Evolutionary conservation across 2,329 filamentous ascomycete genomes (phyloP).

Genomic region (Alternaria sp.): DNA sequence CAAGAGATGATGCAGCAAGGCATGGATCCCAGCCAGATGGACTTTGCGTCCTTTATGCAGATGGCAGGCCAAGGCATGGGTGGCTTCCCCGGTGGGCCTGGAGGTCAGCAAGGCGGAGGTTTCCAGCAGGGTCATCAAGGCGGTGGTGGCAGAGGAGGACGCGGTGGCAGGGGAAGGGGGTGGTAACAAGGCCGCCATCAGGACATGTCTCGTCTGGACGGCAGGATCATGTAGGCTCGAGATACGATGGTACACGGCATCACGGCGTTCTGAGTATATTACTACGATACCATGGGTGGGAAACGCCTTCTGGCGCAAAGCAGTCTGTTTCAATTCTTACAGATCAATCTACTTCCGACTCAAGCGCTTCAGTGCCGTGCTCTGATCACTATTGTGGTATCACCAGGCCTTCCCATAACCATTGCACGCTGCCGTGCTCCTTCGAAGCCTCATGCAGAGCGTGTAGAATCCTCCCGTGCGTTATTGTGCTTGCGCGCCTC

Average conservation of each 20-base stretch:
- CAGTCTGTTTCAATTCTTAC: conserved; percentile 9
- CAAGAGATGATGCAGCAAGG: conserved; percentile 60
- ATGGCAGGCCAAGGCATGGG: conserved; percentile 43
- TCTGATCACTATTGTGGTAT: background rate
- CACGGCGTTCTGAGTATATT: conserved; percentile 27
- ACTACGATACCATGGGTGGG: conserved; percentile 29
- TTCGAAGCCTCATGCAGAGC: background rate
- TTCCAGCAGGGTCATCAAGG: conserved; percentile 41
- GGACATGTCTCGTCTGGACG: background rate
- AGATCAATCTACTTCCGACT: conserved; percentile 3
- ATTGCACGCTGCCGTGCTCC: background rate
- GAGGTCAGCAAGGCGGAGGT: conserved; percentile 33
- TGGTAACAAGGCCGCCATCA: conserved; percentile 17
- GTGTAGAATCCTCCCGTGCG: background rate
- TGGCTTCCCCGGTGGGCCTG: conserved; percentile 31
- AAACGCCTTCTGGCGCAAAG: conserved; percentile 17
- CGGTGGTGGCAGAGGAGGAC: conserved; percentile 35
- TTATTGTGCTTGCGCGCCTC: background rate
- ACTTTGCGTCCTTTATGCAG: conserved; percentile 44
- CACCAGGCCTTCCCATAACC: background rate
- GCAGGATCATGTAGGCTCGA: background rate
- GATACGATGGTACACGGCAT: conserved; percentile 6
- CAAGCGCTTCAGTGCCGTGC: background rate
- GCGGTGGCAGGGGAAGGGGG: conserved; percentile 33
- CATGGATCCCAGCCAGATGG: conserved; percentile 44